A percentile compares a stretch with the other conserved stretches of the same genome.
phyloP scores from a whole-genome alignment of 2,329 filamentous ascomycete genomes.

The Fusarium humuli region DNA sequence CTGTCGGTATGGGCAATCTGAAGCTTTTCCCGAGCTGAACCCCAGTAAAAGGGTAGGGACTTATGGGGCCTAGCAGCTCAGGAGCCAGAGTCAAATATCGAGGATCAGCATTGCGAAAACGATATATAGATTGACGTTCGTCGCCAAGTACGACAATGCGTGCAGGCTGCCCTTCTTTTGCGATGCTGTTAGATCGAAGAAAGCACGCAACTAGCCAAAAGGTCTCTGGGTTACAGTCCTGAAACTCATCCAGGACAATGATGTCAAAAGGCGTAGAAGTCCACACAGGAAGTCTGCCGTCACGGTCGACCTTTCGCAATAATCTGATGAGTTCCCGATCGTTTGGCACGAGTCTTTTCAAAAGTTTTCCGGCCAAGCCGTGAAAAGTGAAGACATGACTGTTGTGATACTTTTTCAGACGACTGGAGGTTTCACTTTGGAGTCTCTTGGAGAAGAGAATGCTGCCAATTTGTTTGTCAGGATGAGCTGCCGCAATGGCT shows the following conservation, averaged over 20 bases:
- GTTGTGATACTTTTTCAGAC: slow-evolving; percentile 34
- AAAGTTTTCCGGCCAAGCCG: slow-evolving; percentile 40
- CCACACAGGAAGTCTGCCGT: slow-evolving; percentile 38
- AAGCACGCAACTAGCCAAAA: slow-evolving; percentile 47
- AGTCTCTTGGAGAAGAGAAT: slow-evolving; percentile 48
- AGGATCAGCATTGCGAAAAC: slow-evolving; percentile 46
- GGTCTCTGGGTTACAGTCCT: slow-evolving; percentile 47
- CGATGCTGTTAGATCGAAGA: slow-evolving; percentile 37
- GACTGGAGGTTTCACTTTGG: slow-evolving; percentile 41
- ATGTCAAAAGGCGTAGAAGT: slow-evolving; percentile 45
- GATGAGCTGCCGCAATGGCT: slow-evolving; percentile 45
- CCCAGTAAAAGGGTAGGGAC: slow-evolving; percentile 37
- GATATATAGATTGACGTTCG: slow-evolving; percentile 48
- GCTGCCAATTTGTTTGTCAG: slow-evolving; percentile 33
- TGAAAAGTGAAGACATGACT: slow-evolving; percentile 47
- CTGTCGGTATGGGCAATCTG: slow-evolving; percentile 41
- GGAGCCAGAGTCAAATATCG: slow-evolving; percentile 46
- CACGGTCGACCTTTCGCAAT: slow-evolving; percentile 3
- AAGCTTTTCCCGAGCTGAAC: slow-evolving; percentile 45
- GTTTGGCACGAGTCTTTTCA: slow-evolving; percentile 22
- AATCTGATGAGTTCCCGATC: slow-evolving; percentile 33
- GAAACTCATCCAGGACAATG: slow-evolving; percentile 50
- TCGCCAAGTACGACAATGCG: slow-evolving; percentile 48
- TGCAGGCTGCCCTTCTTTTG: slow-evolving; percentile 23
- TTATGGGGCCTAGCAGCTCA: slow-evolving; percentile 35